Conservation (phyloP, 345 rosid species). For the Gossypium ekmanianum region DNA sequence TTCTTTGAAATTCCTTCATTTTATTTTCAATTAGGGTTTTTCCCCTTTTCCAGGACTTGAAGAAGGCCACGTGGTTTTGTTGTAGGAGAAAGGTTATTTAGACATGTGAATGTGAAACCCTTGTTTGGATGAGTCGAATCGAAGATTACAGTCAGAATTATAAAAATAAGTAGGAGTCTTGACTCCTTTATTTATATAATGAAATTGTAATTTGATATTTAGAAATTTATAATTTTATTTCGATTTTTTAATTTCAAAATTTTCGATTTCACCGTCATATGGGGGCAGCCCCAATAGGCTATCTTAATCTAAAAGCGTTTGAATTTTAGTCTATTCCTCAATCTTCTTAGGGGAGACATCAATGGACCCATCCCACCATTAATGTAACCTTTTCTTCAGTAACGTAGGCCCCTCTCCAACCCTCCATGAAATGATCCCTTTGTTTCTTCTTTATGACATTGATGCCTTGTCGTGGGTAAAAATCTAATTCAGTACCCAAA, state of each 20-base stretch:
- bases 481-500: neutral
- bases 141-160: no score
- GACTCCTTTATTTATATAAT: no score
- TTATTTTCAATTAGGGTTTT: neutral
- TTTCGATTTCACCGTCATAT: no score
- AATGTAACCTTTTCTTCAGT: constrained; percentile 30
- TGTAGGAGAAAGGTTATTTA: constrained; percentile 34
- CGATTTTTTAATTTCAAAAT: no score
- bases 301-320: no score
- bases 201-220: no score
- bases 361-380: constrained; percentile 13
- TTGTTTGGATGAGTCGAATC: constrained; percentile 20
- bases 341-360: no score
- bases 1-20: neutral
- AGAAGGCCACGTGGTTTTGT: constrained; percentile 51
- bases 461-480: neutral
- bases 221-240: no score
- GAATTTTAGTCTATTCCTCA: no score
- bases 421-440: constrained; percentile 17
- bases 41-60: constrained; percentile 3
- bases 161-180: no score
- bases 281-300: no score
- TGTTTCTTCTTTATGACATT: constrained; percentile 15
- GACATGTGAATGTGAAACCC: constrained; percentile 39
- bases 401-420: constrained; percentile 26